Evolutionary conservation across 2,329 filamentous ascomycete species (phyloP), one percentile per base, ranked within the genome.

Genomic region (Plectosphaerella plurivora): DNA sequence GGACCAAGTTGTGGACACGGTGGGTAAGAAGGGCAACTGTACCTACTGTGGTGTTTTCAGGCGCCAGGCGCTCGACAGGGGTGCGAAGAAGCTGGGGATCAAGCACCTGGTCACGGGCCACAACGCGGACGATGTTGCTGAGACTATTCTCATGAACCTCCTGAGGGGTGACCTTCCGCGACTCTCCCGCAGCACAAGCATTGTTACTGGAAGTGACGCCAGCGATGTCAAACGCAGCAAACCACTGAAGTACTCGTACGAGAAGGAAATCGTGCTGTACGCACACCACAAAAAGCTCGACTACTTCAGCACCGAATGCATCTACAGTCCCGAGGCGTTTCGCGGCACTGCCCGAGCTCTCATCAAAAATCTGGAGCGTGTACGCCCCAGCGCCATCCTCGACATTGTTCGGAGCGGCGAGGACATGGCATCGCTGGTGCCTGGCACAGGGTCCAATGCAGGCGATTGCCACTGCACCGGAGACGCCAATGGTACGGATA

Each of bases 251-350:
- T 99, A 97, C 68, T 92, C 93, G 2, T 99, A 97, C 66, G 94
- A 99, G 68, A 99, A 99, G 73, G 94, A 99, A 67, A 99, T 99
- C 60, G 94, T 99, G 16, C 78, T 99, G 6, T 99, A 99, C 66
- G 94, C 94, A 5, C 90, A 97, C 66, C 91, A 99, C 75, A 96
- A 94, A 71, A 92, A 92, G 68, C 78, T 99, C 57, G 92, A 97
- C 67, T 99, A 99, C 72, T 99, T 99, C 72, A 96, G 87, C 63
- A 99, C 94, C 0, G 94, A 99, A 72, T 99, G 94, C 75, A 91
- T 99, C 55, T 99, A 99, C 75, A 96, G 91, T 51, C 94, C 94
- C 0, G 94, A 99, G 70, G 94, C 94, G 2, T 99, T 99, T 66
- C 82, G 94, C 54, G 94, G 94, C 3, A 96, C 90, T 59, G 94